Evolutionary conservation across 169 alveolate genomes (phyloP), one percentile per base, ranked within the genome.

Genomic region (Plasmodium ovale): DNA sequence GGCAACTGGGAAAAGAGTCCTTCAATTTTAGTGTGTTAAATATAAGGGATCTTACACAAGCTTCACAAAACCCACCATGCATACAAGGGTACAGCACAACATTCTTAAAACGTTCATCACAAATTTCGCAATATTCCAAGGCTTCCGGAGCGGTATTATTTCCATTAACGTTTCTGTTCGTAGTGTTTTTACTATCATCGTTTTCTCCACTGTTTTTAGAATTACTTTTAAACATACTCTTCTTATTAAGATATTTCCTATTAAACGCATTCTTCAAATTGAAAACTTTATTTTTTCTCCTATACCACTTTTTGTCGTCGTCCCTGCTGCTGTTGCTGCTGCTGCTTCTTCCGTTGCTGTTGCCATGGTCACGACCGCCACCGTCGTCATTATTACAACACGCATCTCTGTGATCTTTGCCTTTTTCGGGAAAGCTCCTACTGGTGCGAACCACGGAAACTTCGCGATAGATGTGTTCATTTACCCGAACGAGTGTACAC

Each of bases 41-140:
- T 68, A 85, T 44, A 87, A 85, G 33, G 21, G 69, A 85, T 71
- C 91, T 56, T 54, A 85, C 58, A 47, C 91, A 85, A 0, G 73
- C 21, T 85, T 85, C 91, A 60, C 91, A 85, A 47, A 85, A 85
- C 2, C 91, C 91, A 16, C 91, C 91, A 64, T 85, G 91, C 91
- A 85, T 85, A 51, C 91, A 85, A 31, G 91, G 91, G 25, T 85
- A 59, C 33, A 85, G 49, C 7, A 85, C 87, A n/a, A 85, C 73
- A 69, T 85, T 85, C 69, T 85, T 85, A 16, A 27, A 27, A 14
- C 87, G 87, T 23, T 85, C 91, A 68, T 85, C 91, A 59, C 91
- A 85, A 25, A 85, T 85, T 68, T 85, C 91, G 62, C 91, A 85
- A 54, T 68, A 85, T 49, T 85, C 91, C 25, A 33, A 51, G 5